Base-by-base conservation (phyloP, 2,329 filamentous ascomycete genomes). In the Graphilbum fragrans region DNA sequence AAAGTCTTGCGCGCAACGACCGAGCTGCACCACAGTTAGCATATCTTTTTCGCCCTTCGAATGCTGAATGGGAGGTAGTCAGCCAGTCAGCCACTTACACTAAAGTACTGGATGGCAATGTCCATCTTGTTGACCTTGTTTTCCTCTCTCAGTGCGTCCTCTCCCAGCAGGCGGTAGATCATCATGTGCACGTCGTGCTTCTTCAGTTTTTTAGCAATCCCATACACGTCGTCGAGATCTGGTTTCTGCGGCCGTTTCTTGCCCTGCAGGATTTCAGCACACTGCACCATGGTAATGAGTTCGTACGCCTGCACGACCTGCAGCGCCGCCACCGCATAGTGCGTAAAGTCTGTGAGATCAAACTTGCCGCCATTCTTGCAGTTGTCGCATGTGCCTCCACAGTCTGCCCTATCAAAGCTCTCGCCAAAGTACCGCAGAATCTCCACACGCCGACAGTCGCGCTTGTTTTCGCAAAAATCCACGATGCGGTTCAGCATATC, bases 361-460 rank as follows among this genome's bases (percentile, higher is more conserved):
- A 86, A 92, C 4, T 71, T 70, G 36, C 74, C 67, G 20, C 76
- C 77, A 3, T 80, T 84, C 48, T 72, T 77, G 67, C 92, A 98
- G 56, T 94, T 96, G 64, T 98, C 93, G 59, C 92, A 98, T 1
- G 71, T 73, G 39, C 73, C 69, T 38, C 77, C 67, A 60, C 92
- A 98, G 39, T 85, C 71, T 12, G 75, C 71, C 31, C 69, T 67
- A 39, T 74, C 65, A 56, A 96, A 98, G 1, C 69, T 68, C 59
- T 98, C 93, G 43, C 82, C 87, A 65, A 98, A 98, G 59, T 98
- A 98, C n/a, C 75, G 75, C 27, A 98, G 74, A 16, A 98, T 81
- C 58, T 94, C 85, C 2, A 83, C 81, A 45, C 92, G 74, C 47
- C 92, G 80, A 57, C 92, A 98, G 51, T 94, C 86, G 41, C 74